Conservation (phyloP, 2,329 filamentous ascomycete species). For the Massarina eburnea region DNA sequence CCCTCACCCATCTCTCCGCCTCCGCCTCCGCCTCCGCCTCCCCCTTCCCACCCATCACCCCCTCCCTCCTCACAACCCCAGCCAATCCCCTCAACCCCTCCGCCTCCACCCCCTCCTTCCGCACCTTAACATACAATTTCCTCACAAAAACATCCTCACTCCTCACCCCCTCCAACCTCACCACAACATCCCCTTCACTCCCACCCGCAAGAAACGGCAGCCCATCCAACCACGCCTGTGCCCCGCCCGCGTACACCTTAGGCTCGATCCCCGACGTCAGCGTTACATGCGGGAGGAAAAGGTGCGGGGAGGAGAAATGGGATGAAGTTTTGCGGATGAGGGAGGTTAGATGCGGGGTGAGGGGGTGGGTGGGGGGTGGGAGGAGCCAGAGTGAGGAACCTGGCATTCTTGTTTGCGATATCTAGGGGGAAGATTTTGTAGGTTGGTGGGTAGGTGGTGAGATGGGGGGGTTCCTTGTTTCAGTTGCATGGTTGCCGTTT, state of each 20-base stretch:
- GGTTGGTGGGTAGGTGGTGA: background rate
- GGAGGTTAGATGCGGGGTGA: slow-evolving; percentile 30
- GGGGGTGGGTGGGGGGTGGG: slow-evolving; percentile 37
- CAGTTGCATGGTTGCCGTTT: no score
- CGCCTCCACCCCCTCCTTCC: slow-evolving; percentile 32
- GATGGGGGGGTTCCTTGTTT: background rate
- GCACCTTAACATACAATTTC: slow-evolving; percentile 43
- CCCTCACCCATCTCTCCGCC: slow-evolving; percentile 33
- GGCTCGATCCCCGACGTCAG: slow-evolving; percentile 41
- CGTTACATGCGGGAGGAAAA: slow-evolving; percentile 48
- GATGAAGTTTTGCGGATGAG: slow-evolving; percentile 39
- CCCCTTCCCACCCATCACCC: slow-evolving; percentile 24
- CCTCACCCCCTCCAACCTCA: slow-evolving; percentile 33
- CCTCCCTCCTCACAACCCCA: slow-evolving; percentile 25
- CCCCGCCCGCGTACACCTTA: slow-evolving; percentile 26
- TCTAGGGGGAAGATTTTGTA: no score
- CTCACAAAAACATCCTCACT: slow-evolving; percentile 43
- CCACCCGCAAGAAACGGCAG: slow-evolving; percentile 31
- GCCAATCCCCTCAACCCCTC: slow-evolving; percentile 32
- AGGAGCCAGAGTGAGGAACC: slow-evolving; percentile 49
- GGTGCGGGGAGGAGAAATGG: slow-evolving; percentile 38
- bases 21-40: slow-evolving; percentile 21
- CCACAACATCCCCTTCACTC: slow-evolving; percentile 15
- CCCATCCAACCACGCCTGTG: slow-evolving; percentile 42
- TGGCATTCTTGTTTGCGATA: slow-evolving; percentile 36